Conservation (phyloP, 176 grass and related monocot species). For the Cenchrus fungigraminus region DNA sequence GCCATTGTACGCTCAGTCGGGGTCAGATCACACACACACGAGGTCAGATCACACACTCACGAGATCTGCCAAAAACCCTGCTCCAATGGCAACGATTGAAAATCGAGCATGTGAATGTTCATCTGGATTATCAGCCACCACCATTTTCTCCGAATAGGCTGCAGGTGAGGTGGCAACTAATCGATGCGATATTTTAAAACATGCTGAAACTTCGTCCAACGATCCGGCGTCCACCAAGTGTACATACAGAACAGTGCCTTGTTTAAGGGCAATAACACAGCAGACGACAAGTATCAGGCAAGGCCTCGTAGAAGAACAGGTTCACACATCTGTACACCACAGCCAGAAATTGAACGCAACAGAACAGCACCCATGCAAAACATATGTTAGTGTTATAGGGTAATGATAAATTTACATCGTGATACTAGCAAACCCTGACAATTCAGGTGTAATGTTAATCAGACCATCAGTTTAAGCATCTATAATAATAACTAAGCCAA, state of each 20-base stretch:
- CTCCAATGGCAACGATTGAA: not conserved
- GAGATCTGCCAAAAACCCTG: not conserved
- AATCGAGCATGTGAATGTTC: not conserved
- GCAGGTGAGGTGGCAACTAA: not conserved
- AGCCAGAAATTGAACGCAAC: not conserved
- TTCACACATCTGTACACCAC: not conserved
- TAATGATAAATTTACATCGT: not conserved
- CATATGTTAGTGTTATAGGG: not conserved
- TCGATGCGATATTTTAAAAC: not conserved
- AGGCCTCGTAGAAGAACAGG: too few relatives aligned
- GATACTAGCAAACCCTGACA: not conserved
- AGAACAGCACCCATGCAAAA: not conserved
- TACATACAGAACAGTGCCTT: not conserved
- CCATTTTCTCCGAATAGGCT: too few relatives aligned
- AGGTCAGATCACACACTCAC: not conserved
- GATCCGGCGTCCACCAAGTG: not conserved
- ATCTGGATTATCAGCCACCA: too few relatives aligned
- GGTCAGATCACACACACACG: not conserved
- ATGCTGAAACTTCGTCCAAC: not conserved
- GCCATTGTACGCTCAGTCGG: not conserved
- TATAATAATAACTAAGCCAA: not conserved
- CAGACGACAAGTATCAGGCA: not conserved
- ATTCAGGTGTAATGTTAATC: not conserved
- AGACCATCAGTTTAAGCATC: too few relatives aligned
- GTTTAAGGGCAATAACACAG: not conserved